Conservation (phyloP, 306 rosid genomes). For the Quercus rubra region DNA sequence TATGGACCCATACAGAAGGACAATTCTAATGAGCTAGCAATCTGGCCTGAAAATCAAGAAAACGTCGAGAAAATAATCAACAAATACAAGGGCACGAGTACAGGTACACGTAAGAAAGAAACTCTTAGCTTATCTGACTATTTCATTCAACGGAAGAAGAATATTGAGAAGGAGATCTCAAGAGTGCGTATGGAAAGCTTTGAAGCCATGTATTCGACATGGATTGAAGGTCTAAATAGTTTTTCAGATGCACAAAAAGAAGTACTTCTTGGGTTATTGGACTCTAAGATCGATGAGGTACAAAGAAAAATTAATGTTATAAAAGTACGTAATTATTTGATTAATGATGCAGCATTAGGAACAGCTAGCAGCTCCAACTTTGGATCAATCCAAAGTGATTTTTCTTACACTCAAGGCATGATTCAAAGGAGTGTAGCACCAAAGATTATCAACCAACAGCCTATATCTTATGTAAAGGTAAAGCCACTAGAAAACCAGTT, state of each 20-base stretch:
- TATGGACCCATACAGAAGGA: neutral
- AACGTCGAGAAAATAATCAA: neutral
- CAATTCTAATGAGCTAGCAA: neutral
- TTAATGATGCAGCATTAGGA: neutral
- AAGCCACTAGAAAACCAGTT: no score
- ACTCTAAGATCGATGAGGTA: constrained; percentile 9
- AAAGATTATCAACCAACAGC: no score
- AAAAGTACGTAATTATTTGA: neutral
- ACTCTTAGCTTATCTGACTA: neutral
- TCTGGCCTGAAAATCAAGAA: constrained; percentile 1
- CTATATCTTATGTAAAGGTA: no score
- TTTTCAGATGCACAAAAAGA: neutral
- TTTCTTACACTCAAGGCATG: no score
- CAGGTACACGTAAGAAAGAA: neutral
- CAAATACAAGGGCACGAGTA: neutral
- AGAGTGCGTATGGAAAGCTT: neutral
- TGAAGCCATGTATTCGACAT: constrained; percentile 11
- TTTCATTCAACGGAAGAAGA: neutral
- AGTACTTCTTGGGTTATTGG: neutral
- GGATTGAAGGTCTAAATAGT: neutral
- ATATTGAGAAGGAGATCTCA: constrained; percentile 6
- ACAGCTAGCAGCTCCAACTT: no score
- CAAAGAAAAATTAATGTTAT: neutral
- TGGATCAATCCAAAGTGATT: no score
- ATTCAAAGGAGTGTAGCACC: no score